These are phyloP conservation scores for Pythium insidiosum DNA, from an alignment of 352 stramenopile genomes.

Conservation along the genomic window DNA sequence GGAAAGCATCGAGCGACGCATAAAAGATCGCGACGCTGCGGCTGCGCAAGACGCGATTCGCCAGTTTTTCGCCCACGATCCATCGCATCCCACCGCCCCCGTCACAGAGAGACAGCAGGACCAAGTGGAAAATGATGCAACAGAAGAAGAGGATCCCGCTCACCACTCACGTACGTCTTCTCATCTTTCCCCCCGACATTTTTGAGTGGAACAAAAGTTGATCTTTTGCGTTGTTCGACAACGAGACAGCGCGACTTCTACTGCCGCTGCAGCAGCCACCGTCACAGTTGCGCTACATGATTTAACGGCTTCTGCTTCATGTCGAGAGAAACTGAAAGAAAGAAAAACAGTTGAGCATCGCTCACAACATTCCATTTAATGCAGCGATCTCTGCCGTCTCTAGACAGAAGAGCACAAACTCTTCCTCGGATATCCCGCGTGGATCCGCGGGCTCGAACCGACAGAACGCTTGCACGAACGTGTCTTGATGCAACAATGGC, in stretches of 20 bases:
- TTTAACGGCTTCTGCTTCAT: background rate
- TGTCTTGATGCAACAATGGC: conserved; percentile 43
- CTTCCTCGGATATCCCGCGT: conserved; percentile 51
- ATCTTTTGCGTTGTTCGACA: background rate
- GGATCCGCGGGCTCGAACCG: conserved; percentile 49
- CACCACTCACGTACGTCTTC: background rate
- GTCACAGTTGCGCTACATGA: background rate
- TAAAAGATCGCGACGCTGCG: too few species aligned
- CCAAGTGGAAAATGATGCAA: too few species aligned
- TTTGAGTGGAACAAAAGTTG: background rate
- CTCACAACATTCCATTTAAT: conserved; percentile 32
- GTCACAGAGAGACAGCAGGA: too few species aligned
- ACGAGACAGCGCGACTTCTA: background rate
- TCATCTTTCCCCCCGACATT: background rate
- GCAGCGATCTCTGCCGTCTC: conserved; percentile 44
- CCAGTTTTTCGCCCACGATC: too few species aligned
- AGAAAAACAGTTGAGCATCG: background rate
- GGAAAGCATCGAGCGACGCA: too few species aligned
- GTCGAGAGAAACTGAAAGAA: conserved; percentile 2
- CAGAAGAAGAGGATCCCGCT: too few species aligned
- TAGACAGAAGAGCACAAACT: conserved; percentile 71
- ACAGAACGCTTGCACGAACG: conserved; percentile 56
- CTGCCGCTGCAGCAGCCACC: background rate
- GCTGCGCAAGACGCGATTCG: too few species aligned
- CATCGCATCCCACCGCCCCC: too few species aligned